Evolutionary conservation across 2,329 filamentous ascomycete species (phyloP).

Genomic region (Arthrinium phaeospermum): DNA sequence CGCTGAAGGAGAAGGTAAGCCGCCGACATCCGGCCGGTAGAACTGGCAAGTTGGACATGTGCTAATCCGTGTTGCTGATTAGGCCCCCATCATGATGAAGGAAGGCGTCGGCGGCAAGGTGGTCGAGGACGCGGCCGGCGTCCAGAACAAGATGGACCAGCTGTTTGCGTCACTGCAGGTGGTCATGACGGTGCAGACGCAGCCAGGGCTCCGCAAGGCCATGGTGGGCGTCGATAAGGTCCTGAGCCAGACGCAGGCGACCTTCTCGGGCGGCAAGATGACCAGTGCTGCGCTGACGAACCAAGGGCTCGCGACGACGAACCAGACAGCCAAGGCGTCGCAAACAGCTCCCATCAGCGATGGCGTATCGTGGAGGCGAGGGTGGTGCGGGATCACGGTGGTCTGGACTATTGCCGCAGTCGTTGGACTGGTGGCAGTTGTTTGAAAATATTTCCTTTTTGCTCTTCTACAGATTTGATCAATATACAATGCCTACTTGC

Average conservation of each 20-base stretch:
- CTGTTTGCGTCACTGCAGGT: constrained; percentile 1
- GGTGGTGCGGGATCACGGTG: not conserved
- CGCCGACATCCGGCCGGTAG: rapidly evolving
- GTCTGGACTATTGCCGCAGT: not conserved
- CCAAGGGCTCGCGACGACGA: not conserved
- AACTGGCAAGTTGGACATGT: no score
- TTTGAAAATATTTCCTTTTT: not conserved
- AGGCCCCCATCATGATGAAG: not conserved
- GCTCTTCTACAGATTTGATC: not conserved
- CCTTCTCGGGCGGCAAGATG: not conserved
- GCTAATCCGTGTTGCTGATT: not conserved
- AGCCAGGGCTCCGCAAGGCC: not conserved
- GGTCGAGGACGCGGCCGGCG: not conserved
- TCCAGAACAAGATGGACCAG: not conserved
- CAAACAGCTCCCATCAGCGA: not conserved
- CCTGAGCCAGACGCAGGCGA: not conserved
- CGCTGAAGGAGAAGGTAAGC: not conserved
- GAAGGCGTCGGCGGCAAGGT: not conserved
- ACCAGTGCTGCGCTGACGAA: not conserved
- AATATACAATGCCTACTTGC: not conserved
- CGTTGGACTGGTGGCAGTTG: not conserved
- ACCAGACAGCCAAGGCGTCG: not conserved
- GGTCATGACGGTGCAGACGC: not conserved
- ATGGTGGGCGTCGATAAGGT: not conserved
- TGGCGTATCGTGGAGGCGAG: not conserved